These are phyloP conservation scores for Pseudogymnoascus sp. DNA, from an alignment of 2,329 filamentous ascomycete genomes.

Conservation along the genomic window DNA sequence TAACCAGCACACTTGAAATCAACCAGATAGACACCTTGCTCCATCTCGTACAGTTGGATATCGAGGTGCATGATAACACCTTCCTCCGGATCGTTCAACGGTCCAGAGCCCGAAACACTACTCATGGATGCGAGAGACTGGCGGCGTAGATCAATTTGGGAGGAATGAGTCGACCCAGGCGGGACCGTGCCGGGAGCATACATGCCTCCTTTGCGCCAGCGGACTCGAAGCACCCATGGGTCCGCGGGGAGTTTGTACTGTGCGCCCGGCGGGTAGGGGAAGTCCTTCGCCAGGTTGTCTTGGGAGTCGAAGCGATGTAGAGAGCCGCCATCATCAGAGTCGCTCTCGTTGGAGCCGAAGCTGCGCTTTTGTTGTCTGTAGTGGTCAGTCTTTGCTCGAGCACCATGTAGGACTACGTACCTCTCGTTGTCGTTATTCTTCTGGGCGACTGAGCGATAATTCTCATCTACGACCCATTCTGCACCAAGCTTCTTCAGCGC, in stretches of 20 bases:
- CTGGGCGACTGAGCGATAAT: slow-evolving; percentile 27
- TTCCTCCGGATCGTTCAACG: slow-evolving; percentile 24
- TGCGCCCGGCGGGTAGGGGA: slow-evolving; percentile 41
- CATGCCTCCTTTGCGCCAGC: slow-evolving; percentile 78
- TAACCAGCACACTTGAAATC: slow-evolving; percentile 99
- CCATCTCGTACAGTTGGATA: slow-evolving; percentile 93
- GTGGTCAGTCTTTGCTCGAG: neutral
- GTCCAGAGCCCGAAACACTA: slow-evolving; percentile 25
- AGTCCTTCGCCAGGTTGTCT: neutral
- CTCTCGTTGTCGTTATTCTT: slow-evolving; percentile 33
- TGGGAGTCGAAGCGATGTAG: slow-evolving; percentile 31
- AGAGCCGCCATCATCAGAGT: slow-evolving; percentile 32
- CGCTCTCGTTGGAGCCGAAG: slow-evolving; percentile 28
- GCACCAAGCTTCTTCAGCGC: slow-evolving; percentile 81
- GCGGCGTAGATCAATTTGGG: slow-evolving; percentile 38
- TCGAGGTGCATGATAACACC: slow-evolving; percentile 84
- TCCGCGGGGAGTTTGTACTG: slow-evolving; percentile 85
- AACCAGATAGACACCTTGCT: slow-evolving; percentile 85
- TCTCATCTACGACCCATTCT: slow-evolving; percentile 69
- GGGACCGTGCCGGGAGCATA: slow-evolving; percentile 43
- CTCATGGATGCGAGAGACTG: slow-evolving; percentile 29
- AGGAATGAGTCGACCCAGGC: slow-evolving; percentile 41
- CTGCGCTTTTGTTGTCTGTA: slow-evolving; percentile 29
- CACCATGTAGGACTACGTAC: slow-evolving; percentile 22
- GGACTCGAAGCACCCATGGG: slow-evolving; percentile 87